Percentiles rank a stretch among this genome's conserved stretches.
Conservation (phyloP, 2,329 filamentous ascomycete genomes). For the Colletotrichum liaoningense region DNA sequence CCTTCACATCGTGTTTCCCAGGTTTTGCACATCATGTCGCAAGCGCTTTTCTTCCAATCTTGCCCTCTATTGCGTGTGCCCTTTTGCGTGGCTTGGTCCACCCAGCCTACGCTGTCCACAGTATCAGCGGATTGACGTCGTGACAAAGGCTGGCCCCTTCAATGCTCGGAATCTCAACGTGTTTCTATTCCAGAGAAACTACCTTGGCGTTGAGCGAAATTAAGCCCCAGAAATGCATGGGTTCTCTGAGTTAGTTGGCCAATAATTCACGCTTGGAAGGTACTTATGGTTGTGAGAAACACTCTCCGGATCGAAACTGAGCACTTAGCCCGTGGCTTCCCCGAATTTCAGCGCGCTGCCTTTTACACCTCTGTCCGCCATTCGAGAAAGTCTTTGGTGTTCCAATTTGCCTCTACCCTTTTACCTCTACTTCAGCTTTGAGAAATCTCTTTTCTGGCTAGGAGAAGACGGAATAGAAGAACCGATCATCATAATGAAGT, state of each 20-base stretch:
- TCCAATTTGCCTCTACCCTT: too few relatives aligned
- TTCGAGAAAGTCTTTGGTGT: not conserved
- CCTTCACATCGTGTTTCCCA: not conserved
- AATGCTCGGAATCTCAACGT: not conserved
- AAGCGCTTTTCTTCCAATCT: not conserved
- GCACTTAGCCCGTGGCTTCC: not conserved
- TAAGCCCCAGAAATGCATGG: not conserved
- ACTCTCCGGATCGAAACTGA: not conserved
- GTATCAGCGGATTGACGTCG: not conserved
- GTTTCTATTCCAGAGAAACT: not conserved
- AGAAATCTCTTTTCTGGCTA: not conserved
- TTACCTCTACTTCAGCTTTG: too few relatives aligned
- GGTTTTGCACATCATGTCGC: not conserved
- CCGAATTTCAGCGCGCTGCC: not conserved
- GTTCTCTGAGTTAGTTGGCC: not conserved
- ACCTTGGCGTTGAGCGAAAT: not conserved
- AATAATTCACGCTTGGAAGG: not conserved
- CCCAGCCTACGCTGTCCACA: not conserved
- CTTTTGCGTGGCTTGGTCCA: slow-evolving; percentile 4
- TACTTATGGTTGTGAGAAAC: not conserved
- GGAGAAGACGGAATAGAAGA: not conserved
- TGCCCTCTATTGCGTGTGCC: not conserved
- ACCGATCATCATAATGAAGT: not conserved
- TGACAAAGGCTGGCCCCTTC: not conserved
- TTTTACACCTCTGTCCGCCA: not conserved